Conservation (phyloP, 208 protist genomes). For the Trichomonas gallinae region DNA sequence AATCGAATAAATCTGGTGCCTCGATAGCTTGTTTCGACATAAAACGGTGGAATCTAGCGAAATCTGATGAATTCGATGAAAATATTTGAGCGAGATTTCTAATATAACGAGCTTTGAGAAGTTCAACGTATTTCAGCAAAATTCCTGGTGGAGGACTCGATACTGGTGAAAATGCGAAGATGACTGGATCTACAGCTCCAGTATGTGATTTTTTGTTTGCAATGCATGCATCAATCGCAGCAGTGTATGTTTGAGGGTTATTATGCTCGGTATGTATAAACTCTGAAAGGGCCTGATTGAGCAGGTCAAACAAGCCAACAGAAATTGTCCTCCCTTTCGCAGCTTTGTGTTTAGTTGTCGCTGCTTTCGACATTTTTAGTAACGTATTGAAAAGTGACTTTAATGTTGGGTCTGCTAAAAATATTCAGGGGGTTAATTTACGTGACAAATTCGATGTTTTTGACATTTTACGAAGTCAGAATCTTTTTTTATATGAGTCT, state of each 20-base stretch:
- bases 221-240: neutral
- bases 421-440: too few relatives aligned
- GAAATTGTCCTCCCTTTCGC: neutral
- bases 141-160: neutral
- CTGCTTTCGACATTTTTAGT: neutral
- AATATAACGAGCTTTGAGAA: neutral
- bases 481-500: too few relatives aligned
- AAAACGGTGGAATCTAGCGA: neutral
- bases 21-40: neutral
- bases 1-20: neutral
- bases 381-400: neutral
- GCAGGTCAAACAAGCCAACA: neutral
- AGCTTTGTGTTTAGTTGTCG: neutral
- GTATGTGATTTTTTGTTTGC: conserved; percentile 1
- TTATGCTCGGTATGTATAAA: neutral
- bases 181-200: neutral
- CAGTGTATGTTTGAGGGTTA: neutral
- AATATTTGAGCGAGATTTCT: neutral
- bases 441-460: too few relatives aligned
- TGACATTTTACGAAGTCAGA: too few relatives aligned
- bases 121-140: neutral
- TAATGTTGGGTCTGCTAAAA: too few relatives aligned
- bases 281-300: neutral
- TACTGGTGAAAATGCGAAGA: neutral
- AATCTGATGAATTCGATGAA: neutral